Percentiles rank a stretch among this genome's conserved stretches.
phyloP scores from a whole-genome alignment of 306 rosid species.

The Vachellia pachyceras region DNA sequence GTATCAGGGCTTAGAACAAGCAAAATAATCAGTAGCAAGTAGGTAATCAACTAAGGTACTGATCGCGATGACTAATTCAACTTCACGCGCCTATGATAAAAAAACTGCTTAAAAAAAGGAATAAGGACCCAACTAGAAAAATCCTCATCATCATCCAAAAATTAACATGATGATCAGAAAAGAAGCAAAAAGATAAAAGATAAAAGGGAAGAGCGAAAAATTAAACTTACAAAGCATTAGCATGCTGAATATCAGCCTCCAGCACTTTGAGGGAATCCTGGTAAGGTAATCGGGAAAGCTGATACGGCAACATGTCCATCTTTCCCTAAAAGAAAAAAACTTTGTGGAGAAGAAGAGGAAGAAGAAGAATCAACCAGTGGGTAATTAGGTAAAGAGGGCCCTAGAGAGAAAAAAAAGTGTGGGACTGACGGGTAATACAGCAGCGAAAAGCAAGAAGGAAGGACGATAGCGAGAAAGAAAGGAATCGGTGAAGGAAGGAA shows the following conservation, averaged over 20 bases:
- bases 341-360: slow-evolving; percentile 24
- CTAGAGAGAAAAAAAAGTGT: not conserved
- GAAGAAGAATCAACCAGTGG: slow-evolving; percentile 28
- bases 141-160: not conserved
- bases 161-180: not conserved
- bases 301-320: slow-evolving; percentile 75
- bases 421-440: slow-evolving; percentile 16
- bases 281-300: slow-evolving; percentile 69
- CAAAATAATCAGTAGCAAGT: not conserved
- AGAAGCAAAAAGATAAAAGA: no score
- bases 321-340: not conserved
- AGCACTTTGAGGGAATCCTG: slow-evolving; percentile 76
- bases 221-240: slow-evolving; percentile 83
- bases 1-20: not conserved
- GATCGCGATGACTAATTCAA: not conserved
- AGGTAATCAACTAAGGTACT: not conserved
- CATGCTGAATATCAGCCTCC: slow-evolving; percentile 93
- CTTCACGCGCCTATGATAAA: not conserved
- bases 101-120: not conserved
- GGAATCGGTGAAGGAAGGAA: slow-evolving; percentile 23
- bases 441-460: slow-evolving; percentile 14
- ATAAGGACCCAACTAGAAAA: not conserved
- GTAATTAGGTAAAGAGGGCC: not conserved
- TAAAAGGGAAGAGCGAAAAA: not conserved
- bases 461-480: not conserved